Percentiles rank a stretch among this genome's conserved stretches.
These are phyloP conservation scores for Pseudogymnoascus sp. DNA, from an alignment of 2,329 filamentous ascomycete genomes.

Conservation along the genomic window DNA sequence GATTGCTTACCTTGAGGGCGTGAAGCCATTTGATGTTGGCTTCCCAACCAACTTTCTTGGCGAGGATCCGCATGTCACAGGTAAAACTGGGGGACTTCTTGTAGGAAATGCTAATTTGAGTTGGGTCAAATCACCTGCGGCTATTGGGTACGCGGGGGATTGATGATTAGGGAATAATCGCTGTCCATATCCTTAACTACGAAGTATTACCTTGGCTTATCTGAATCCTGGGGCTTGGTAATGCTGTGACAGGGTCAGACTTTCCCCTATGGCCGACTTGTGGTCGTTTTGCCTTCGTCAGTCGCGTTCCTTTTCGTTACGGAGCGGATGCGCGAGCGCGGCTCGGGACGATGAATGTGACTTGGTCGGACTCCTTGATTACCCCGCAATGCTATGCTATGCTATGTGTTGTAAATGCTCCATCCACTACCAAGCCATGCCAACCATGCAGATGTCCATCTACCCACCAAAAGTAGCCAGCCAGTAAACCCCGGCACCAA, in stretches of 20 bases:
- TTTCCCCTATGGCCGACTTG: not conserved
- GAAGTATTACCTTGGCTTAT: not conserved
- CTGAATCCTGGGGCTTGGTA: not conserved
- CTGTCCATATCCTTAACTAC: not conserved
- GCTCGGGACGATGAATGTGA: not conserved
- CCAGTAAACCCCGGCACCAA: not conserved
- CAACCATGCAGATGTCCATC: not conserved
- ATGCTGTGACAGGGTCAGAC: not conserved
- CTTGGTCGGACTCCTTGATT: not conserved
- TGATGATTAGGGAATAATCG: not conserved
- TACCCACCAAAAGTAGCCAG: not conserved
- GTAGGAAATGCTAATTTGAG: not conserved
- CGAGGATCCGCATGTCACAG: conserved; percentile 24
- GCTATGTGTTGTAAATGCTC: not conserved
- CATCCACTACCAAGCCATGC: not conserved
- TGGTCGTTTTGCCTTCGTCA: not conserved
- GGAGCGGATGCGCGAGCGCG: not conserved
- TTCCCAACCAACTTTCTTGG: conserved; percentile 60
- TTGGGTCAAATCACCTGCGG: not conserved
- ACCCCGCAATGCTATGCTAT: not conserved
- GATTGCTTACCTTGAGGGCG: conserved; percentile 57
- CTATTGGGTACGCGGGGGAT: not conserved
- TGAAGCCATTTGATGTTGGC: conserved; percentile 55
- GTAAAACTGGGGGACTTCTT: not conserved
- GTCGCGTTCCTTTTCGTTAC: not conserved